Conservation (phyloP, 2,329 filamentous ascomycete species). For the Endothia cerciana region DNA sequence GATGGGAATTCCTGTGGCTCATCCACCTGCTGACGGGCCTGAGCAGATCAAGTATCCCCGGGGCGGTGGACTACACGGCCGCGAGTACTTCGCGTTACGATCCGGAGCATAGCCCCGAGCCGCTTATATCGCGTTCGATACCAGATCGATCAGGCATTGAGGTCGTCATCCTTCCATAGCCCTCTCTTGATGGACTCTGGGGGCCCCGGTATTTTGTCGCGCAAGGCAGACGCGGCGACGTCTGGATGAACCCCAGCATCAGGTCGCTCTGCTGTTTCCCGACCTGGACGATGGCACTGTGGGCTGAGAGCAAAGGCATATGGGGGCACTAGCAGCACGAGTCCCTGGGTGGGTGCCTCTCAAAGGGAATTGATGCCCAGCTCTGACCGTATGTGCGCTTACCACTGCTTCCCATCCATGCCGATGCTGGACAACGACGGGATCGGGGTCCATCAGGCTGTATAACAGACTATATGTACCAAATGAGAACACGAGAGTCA, state of each 20-base stretch:
- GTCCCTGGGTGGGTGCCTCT: background rate
- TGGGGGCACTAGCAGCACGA: background rate
- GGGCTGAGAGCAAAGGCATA: background rate
- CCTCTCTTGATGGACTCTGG: background rate
- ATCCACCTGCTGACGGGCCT: background rate
- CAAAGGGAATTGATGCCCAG: background rate
- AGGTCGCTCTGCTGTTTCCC: background rate
- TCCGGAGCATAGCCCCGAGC: background rate
- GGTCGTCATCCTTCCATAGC: background rate
- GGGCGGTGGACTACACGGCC: background rate
- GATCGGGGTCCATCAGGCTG: too few relatives aligned
- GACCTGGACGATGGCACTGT: background rate
- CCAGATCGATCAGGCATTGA: background rate
- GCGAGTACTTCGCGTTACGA: background rate
- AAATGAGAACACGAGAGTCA: too few relatives aligned
- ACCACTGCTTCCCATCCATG: background rate
- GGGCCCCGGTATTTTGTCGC: background rate
- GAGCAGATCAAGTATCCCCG: background rate
- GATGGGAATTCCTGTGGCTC: background rate
- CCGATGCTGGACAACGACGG: background rate
- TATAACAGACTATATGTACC: too few relatives aligned
- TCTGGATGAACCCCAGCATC: background rate
- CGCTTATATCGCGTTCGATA: background rate
- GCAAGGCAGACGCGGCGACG: background rate
- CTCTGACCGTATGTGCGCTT: background rate